Conservation (phyloP, 768 basidiomycete species). For the Trametes sanguinea region DNA sequence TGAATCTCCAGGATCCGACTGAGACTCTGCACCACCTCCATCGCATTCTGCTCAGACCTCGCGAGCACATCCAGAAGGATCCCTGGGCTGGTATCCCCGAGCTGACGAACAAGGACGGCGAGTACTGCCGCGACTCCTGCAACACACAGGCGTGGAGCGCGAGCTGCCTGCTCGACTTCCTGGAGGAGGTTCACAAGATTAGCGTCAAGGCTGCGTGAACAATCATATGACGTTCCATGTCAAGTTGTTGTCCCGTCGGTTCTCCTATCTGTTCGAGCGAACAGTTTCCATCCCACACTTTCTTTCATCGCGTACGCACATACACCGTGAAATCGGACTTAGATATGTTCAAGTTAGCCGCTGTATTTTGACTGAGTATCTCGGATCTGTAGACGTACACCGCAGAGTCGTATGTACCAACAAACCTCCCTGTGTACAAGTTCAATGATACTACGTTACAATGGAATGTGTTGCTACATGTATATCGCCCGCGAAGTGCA, state of each 20-base stretch:
- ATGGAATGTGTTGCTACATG: too few species aligned
- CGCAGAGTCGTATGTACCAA: too few species aligned
- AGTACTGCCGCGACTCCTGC: slow-evolving; percentile 85
- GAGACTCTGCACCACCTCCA: slow-evolving; percentile 82
- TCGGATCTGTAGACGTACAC: too few species aligned
- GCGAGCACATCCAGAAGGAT: slow-evolving; percentile 74
- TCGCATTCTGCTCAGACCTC: slow-evolving; percentile 65
- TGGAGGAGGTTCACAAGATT: slow-evolving; percentile 68
- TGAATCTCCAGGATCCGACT: slow-evolving; percentile 54
- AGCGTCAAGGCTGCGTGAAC: slow-evolving; percentile 11
- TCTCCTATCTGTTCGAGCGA: neutral
- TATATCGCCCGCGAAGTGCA: too few species aligned
- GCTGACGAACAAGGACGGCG: slow-evolving; percentile 83
- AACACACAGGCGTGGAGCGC: slow-evolving; percentile 96
- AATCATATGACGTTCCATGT: too few species aligned
- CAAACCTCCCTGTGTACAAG: too few species aligned
- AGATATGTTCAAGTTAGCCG: too few species aligned
- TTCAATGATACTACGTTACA: too few species aligned
- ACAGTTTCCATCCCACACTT: neutral
- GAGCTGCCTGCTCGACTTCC: slow-evolving; percentile 87
- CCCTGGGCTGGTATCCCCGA: slow-evolving; percentile 95
- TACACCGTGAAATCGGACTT: too few species aligned
- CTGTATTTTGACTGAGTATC: too few species aligned
- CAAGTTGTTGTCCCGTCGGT: neutral
- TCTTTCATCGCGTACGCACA: too few species aligned